A percentile compares a stretch with the other conserved stretches of the same genome.
Conservation (phyloP, 139 green algal species). For the Chloropicon primus region DNA sequence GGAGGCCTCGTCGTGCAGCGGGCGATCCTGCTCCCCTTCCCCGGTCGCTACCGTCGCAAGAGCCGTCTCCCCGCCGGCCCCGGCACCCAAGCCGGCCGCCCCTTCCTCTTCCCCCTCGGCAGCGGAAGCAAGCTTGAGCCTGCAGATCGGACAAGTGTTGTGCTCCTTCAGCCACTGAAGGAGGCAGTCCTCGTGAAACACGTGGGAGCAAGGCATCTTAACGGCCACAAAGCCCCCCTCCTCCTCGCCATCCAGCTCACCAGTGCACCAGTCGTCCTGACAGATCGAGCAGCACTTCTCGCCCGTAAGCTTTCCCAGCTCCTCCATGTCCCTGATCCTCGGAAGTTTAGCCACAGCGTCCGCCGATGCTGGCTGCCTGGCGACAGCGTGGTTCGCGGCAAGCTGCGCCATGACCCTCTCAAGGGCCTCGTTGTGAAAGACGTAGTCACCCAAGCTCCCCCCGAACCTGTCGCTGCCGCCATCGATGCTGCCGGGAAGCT, state of each 20-base stretch:
- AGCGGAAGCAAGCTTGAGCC: constrained; percentile 13
- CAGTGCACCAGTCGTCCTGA: neutral
- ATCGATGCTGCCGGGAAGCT: neutral
- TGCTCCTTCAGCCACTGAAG: constrained; percentile 30
- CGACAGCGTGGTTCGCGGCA: neutral
- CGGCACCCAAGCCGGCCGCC: neutral
- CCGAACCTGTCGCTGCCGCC: neutral
- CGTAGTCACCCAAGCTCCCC: neutral
- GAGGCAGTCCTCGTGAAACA: constrained; percentile 27
- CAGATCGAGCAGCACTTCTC: neutral
- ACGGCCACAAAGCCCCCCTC: neutral
- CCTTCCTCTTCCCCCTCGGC: neutral
- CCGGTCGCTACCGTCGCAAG: neutral
- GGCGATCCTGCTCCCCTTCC: too few relatives aligned
- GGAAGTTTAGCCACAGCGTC: neutral
- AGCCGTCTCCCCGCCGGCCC: neutral
- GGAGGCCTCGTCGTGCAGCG: too few relatives aligned
- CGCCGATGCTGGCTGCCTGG: neutral
- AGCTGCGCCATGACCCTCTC: neutral
- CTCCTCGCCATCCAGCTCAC: neutral
- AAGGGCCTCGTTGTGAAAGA: neutral
- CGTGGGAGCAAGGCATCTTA: constrained; percentile 25
- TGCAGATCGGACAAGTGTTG: constrained; percentile 33
- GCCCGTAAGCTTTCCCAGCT: neutral
- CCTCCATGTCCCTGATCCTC: neutral